These are phyloP conservation scores for Leccinum sublutescens DNA, from an alignment of 768 basidiomycete genomes.

Conservation along the genomic window DNA sequence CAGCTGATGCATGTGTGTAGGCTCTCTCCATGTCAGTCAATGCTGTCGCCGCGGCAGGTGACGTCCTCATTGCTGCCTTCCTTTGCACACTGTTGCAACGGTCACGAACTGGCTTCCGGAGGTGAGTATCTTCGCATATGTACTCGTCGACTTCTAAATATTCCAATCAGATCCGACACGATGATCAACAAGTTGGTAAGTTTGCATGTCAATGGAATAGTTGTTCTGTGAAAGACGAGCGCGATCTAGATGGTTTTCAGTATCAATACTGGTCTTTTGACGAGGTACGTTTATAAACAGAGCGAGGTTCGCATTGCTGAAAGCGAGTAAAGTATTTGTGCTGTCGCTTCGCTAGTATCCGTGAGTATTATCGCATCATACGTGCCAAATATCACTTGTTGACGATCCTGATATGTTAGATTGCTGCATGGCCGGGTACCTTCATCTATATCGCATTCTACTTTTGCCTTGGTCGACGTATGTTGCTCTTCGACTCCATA, in stretches of 20 bases:
- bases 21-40: slow-evolving; percentile 54
- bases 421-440: slow-evolving; percentile 47
- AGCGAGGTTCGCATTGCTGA: background rate
- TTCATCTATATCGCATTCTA: slow-evolving; percentile 66
- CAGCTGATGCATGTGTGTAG: slow-evolving; percentile 10
- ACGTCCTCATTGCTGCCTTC: slow-evolving; percentile 50
- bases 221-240: background rate
- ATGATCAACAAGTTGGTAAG: slow-evolving; percentile 50
- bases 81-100: slow-evolving; percentile 47
- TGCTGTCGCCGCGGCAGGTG: slow-evolving; percentile 50
- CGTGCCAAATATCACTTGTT: background rate
- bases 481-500: slow-evolving; percentile 20
- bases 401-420: slow-evolving; percentile 34
- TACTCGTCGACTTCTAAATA: background rate
- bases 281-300: slow-evolving; percentile 15
- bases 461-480: slow-evolving; percentile 61
- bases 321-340: slow-evolving; percentile 42
- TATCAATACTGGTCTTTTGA: slow-evolving; percentile 42
- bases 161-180: slow-evolving; percentile 40
- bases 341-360: slow-evolving; percentile 57
- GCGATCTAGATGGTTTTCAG: slow-evolving; percentile 46
- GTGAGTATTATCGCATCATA: slow-evolving; percentile 26
- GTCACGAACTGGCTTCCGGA: slow-evolving; percentile 54
- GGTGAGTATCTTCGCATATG: slow-evolving; percentile 20
- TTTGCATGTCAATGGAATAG: background rate